Conservation (phyloP, 2,329 filamentous ascomycete species). For the Ilyonectria sp. region DNA sequence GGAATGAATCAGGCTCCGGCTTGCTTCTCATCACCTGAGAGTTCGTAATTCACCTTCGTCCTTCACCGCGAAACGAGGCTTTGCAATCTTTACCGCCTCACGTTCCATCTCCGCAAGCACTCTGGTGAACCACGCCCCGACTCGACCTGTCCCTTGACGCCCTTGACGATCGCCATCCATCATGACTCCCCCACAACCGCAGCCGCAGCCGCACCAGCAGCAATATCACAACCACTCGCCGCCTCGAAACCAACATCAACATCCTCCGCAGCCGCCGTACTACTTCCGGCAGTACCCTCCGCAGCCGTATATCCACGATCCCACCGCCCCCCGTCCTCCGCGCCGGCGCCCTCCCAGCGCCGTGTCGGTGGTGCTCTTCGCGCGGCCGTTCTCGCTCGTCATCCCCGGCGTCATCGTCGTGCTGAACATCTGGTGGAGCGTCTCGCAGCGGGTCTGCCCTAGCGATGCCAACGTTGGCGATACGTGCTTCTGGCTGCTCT, state of each 20-base stretch:
- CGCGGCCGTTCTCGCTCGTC: constrained; percentile 42
- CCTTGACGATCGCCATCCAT: neutral
- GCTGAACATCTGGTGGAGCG: constrained; percentile 58
- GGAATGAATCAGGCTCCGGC: neutral
- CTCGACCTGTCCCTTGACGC: neutral
- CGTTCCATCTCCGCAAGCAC: neutral
- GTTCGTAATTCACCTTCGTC: neutral
- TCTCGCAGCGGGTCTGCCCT: constrained; percentile 40
- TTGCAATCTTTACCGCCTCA: neutral
- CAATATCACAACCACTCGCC: neutral
- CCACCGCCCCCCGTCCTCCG: neutral
- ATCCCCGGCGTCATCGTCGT: constrained; percentile 55
- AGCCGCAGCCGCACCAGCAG: neutral
- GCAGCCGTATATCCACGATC: constrained; percentile 20
- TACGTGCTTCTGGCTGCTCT: constrained; percentile 44
- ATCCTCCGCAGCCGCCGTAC: constrained; percentile 27
- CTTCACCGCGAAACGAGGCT: neutral
- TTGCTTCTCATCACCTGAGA: constrained; percentile 2
- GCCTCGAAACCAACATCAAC: constrained; percentile 18
- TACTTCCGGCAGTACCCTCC: constrained; percentile 25
- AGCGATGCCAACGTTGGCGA: constrained; percentile 27
- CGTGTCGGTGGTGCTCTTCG: constrained; percentile 29
- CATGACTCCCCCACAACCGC: neutral
- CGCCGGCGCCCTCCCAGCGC: constrained; percentile 26
- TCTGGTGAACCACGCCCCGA: too few relatives aligned